Evolutionary conservation across 2,329 filamentous ascomycete genomes (phyloP), one percentile per base, ranked within the genome.

Genomic region (Colletotrichum caudatum): DNA sequence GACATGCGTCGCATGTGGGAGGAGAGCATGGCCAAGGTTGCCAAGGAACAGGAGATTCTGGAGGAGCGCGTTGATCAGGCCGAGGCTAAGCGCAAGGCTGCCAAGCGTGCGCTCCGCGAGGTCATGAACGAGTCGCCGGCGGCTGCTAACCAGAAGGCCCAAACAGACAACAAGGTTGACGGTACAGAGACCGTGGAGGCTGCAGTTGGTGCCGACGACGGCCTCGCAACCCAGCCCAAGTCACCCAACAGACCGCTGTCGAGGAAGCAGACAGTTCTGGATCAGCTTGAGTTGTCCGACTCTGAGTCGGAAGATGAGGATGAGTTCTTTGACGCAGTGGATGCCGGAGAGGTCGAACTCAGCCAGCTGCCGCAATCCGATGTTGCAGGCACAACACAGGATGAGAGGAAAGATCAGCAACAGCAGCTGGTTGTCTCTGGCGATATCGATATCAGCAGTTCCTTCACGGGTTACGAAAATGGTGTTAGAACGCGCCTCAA

Each of bases 1-100:
- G 94, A 97, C 79, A 92, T 98, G 83, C 91, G 96, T 48, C 92
- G 93, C 71, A 93, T 99, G 90, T 99, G 96, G 96, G 96, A 99
- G 82, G 96, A 99, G 78, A 98, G 95, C 82, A 98, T 99, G 96
- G 94, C 96, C 12, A 91, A 95, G 77, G 93, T 99, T n/a, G 96
- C 95, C 23, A 91, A 90, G 67, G 96, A 99, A 80, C 96, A 99
- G 77, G 96, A 98, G 81, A 89, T 94, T 63, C 87, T 99, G 1
- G 94, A 98, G 79, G 93, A 90, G 46, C 92, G 91, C 69, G 93
- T 98, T 72, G 94, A 93, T 56, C 93, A 97, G 81, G 93, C 94
- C 1, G 95, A 98, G 80, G 89, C 93, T 78, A 98, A 97, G 85
- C 90, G 94, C 69, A 95, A 93, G 79, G 88, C 93, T 74, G 96